Percentiles rank a stretch among this genome's conserved stretches.
Conservation (phyloP, 2,329 filamentous ascomycete genomes). For the Alternaria arborescens region DNA sequence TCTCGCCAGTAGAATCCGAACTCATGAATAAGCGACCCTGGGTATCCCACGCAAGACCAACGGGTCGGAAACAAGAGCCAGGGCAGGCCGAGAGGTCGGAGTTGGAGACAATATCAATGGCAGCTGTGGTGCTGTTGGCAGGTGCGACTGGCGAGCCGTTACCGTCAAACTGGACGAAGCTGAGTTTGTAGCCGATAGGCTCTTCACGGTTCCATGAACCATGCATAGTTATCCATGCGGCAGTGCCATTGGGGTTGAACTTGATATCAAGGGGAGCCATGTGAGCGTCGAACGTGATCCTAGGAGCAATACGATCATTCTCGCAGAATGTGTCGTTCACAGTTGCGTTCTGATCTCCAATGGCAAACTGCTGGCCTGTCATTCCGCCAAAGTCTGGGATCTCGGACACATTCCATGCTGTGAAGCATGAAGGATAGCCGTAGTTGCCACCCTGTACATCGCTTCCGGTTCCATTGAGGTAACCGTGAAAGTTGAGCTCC, state of each 20-base stretch:
- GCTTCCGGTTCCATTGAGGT: constrained; percentile 60
- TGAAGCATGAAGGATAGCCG: constrained; percentile 75
- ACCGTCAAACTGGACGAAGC: constrained; percentile 55
- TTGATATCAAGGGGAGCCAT: constrained; percentile 76
- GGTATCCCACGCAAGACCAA: constrained; percentile 63
- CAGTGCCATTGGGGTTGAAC: constrained; percentile 66
- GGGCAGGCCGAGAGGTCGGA: constrained; percentile 63
- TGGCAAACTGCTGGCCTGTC: constrained; percentile 61
- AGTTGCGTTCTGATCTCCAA: constrained; percentile 55
- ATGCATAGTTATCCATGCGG: constrained; percentile 74
- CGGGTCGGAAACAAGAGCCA: constrained; percentile 68
- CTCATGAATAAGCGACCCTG: constrained; percentile 68
- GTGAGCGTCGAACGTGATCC: constrained; percentile 71
- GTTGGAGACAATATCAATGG: constrained; percentile 65
- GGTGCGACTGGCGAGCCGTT: constrained; percentile 57
- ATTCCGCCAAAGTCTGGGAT: constrained; percentile 59
- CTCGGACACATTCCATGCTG: constrained; percentile 67
- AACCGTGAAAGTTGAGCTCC: constrained; percentile 76
- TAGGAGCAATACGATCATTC: constrained; percentile 52
- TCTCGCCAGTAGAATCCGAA: constrained; percentile 71
- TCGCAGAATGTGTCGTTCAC: constrained; percentile 59
- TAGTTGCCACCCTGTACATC: constrained; percentile 64
- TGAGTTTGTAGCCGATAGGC: constrained; percentile 62
- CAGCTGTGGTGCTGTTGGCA: constrained; percentile 58
- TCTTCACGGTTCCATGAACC: constrained; percentile 68